These are phyloP conservation scores for Ilyonectria robusta DNA, from an alignment of 2,329 filamentous ascomycete species.

Conservation along the genomic window DNA sequence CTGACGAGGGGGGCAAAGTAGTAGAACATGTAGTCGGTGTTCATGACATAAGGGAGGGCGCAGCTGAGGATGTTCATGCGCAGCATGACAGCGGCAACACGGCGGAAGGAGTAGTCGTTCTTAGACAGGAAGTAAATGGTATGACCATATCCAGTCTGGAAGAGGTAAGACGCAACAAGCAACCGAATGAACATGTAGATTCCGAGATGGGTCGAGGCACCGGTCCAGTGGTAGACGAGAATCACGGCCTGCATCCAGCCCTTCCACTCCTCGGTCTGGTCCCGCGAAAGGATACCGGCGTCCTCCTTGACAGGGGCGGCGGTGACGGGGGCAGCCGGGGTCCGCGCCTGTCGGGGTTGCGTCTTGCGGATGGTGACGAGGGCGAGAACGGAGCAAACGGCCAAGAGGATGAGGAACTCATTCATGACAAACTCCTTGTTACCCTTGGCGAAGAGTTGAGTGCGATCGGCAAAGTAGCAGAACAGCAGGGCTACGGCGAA, in stretches of 20 bases:
- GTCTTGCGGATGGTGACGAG: conserved; percentile 39
- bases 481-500: conserved; percentile 47
- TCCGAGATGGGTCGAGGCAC: conserved; percentile 60
- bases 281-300: conserved; percentile 54
- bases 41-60: conserved; percentile 68
- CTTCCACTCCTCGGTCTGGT: conserved; percentile 76
- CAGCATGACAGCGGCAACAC: conserved; percentile 67
- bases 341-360: conserved; percentile 31
- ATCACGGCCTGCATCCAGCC: conserved; percentile 73
- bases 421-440: conserved; percentile 41
- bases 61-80: conserved; percentile 71
- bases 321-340: conserved; percentile 24
- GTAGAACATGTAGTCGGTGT: conserved; percentile 66
- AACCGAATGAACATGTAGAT: conserved; percentile 70
- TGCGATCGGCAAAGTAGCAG: conserved; percentile 49
- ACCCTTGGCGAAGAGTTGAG: conserved; percentile 47
- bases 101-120: conserved; percentile 68
- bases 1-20: conserved; percentile 71
- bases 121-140: conserved; percentile 70
- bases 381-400: conserved; percentile 28
- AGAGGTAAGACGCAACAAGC: conserved; percentile 71
- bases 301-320: conserved; percentile 31
- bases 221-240: conserved; percentile 70
- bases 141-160: conserved; percentile 74
- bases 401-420: conserved; percentile 38